phyloP scores from a whole-genome alignment of 2,329 filamentous ascomycete genomes.

The Elsinoe perseae region DNA sequence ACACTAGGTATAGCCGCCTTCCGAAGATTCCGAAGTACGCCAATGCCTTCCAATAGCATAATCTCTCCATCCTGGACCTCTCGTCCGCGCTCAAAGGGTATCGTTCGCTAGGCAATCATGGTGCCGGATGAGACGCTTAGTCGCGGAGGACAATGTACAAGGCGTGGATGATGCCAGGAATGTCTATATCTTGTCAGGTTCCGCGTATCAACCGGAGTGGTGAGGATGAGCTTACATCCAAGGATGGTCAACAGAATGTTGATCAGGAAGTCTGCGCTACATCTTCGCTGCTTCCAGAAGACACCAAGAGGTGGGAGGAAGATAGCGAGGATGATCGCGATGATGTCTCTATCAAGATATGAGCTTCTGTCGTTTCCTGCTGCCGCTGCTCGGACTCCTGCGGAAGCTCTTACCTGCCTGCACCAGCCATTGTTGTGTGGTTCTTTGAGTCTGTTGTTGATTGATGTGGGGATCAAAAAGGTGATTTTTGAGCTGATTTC shows the following conservation, averaged over 20 bases:
- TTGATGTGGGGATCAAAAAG: background rate
- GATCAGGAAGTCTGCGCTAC: conserved; percentile 79
- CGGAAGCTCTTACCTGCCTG: conserved; percentile 1
- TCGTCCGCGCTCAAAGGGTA: conserved; percentile 4
- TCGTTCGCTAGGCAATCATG: conserved; percentile 3
- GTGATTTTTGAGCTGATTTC: background rate
- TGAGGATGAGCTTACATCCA: conserved; percentile 33
- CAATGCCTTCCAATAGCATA: background rate
- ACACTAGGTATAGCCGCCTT: background rate
- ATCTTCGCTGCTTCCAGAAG: conserved; percentile 79
- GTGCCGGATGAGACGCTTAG: conserved; percentile 39
- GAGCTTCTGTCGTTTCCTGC: background rate
- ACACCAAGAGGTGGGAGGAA: conserved; percentile 85
- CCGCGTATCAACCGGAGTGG: conserved; percentile 27
- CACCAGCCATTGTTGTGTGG: background rate
- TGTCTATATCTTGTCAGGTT: conserved; percentile 51
- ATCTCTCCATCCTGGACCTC: background rate
- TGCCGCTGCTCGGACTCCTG: background rate
- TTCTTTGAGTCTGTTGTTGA: background rate
- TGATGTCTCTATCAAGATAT: conserved; percentile 52
- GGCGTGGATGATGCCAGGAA: conserved; percentile 66
- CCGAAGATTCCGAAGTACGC: background rate
- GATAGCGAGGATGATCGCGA: conserved; percentile 81
- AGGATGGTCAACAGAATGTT: conserved; percentile 82
- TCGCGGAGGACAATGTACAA: conserved; percentile 91